phyloP scores from a whole-genome alignment of 2,329 filamentous ascomycete species.

The Colletotrichum nymphaeae region DNA sequence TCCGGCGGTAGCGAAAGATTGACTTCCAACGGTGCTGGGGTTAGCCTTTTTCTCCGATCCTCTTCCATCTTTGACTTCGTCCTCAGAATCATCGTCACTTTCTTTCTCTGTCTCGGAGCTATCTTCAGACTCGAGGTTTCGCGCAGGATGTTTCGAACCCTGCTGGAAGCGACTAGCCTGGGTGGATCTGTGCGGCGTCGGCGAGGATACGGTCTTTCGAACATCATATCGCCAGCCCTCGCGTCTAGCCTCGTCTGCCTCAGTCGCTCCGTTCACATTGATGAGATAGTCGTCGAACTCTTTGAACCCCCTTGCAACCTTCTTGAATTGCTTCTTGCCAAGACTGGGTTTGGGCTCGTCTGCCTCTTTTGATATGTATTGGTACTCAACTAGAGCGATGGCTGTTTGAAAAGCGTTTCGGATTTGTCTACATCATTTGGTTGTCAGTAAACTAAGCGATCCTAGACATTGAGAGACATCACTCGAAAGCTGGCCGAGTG shows the following conservation, averaged over 20 bases:
- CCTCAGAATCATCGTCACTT: too few species aligned
- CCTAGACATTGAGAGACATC: neutral
- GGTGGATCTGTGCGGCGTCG: too few species aligned
- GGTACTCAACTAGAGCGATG: constrained; percentile 37
- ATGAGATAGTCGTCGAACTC: constrained; percentile 6
- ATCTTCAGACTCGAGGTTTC: neutral
- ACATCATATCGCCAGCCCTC: constrained; percentile 1
- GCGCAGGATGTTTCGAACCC: neutral
- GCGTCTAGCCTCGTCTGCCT: neutral
- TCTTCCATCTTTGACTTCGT: neutral
- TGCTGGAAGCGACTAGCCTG: neutral
- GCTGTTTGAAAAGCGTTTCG: constrained; percentile 41
- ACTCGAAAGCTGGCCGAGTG: too few species aligned
- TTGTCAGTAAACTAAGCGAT: neutral
- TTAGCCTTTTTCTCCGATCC: neutral
- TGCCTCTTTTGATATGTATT: neutral
- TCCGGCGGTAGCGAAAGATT: neutral
- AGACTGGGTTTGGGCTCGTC: neutral
- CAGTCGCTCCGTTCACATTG: neutral
- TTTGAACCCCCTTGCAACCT: neutral
- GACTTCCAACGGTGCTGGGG: neutral
- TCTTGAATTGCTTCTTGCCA: neutral
- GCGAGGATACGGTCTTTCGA: too few species aligned
- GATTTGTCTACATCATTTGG: constrained; percentile 36
- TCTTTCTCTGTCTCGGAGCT: too few species aligned